Evolutionary conservation across 306 rosid genomes (phyloP).

Genomic region (Prunus mira): DNA sequence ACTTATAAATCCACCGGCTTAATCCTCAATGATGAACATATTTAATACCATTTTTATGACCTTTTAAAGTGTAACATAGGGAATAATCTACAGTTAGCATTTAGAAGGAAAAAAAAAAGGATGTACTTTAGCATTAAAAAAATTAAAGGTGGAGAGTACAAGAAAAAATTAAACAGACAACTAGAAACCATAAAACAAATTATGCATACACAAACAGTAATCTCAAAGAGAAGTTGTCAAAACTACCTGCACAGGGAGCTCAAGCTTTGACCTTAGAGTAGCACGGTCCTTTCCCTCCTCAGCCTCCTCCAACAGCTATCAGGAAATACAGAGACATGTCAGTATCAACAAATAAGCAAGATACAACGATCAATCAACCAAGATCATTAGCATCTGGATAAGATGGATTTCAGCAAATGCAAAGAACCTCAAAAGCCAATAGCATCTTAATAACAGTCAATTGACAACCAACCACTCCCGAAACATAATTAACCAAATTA

Average conservation of each 20-base stretch:
- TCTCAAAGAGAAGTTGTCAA: constrained; percentile 21
- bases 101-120: neutral
- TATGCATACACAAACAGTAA: neutral
- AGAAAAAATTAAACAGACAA: constrained; percentile 11
- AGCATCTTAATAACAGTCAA: neutral
- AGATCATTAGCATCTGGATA: constrained; percentile 8
- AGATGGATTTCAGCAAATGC: neutral
- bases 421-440: neutral
- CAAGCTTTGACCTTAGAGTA: constrained; percentile 94
- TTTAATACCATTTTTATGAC: neutral
- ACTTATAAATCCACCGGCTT: neutral
- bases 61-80: neutral
- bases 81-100: neutral
- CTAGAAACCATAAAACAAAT: constrained; percentile 14
- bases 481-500: neutral
- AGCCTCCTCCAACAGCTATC: constrained; percentile 89
- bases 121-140: neutral
- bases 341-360: constrained; percentile 20
- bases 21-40: neutral
- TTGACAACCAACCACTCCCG: neutral
- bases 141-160: neutral
- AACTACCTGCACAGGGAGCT: constrained; percentile 97
- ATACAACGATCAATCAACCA: constrained; percentile 2
- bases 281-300: constrained; percentile 92
- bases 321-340: constrained; percentile 16